These are phyloP conservation scores for Acacia acuminata DNA, from an alignment of 306 rosid genomes.

Conservation along the genomic window DNA sequence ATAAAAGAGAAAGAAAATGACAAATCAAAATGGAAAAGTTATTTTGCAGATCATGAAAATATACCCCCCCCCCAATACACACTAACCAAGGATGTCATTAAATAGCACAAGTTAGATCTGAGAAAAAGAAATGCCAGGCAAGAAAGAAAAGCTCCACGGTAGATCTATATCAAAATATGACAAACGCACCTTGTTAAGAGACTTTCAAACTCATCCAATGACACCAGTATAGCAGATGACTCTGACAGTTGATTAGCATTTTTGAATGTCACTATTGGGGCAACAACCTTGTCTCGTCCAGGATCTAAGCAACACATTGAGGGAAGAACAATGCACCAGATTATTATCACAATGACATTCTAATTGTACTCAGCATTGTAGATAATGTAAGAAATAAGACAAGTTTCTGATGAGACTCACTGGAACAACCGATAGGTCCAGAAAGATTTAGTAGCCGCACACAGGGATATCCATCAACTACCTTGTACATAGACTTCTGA, in stretches of 20 bases:
- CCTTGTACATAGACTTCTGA: constrained; percentile 79
- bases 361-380: neutral
- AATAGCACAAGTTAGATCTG: neutral
- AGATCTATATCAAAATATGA: constrained; percentile 1
- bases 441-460: constrained; percentile 78
- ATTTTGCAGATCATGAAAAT: neutral
- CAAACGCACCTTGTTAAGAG: constrained; percentile 63
- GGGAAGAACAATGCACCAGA: constrained; percentile 3
- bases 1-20: neutral
- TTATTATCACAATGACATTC: constrained; percentile 12
- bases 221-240: constrained; percentile 67
- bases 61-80: neutral
- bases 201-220: constrained; percentile 65
- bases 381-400: neutral
- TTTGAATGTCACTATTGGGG: constrained; percentile 66
- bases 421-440: constrained; percentile 90
- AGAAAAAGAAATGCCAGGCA: neutral
- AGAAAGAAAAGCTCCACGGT: neutral
- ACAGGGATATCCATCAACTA: constrained; percentile 72
- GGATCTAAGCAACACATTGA: constrained; percentile 59
- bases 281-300: constrained; percentile 79
- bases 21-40: neutral
- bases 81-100: neutral
- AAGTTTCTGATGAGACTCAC: constrained; percentile 42
- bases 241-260: constrained; percentile 49